Base-by-base conservation (phyloP, 2,329 filamentous ascomycete genomes). In the Hymenoscyphus albidus region DNA sequence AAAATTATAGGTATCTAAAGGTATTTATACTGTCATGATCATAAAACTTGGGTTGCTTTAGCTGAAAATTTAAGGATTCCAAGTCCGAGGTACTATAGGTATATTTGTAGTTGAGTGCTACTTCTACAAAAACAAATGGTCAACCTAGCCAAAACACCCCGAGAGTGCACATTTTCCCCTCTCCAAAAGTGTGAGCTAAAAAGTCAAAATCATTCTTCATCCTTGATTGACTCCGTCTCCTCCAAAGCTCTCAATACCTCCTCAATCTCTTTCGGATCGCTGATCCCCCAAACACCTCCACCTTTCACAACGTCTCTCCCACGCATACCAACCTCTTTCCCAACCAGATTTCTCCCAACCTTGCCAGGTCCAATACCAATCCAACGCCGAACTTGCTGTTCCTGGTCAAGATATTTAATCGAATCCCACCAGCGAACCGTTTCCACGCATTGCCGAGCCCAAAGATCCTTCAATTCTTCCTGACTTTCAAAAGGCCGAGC, bases 381-480 rank as follows among this genome's bases (percentile, higher is more conserved):
- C 90, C 94, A 97, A 63, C 93, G 82, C 71, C 88, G 83, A 18
- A 97, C 91, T 68, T 88, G 88, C 73, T 89, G 85, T 72, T 95
- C 87, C 75, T 95, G 88, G 75, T 97, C 92, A 59, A 97, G 80
- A 74, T 96, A 97, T 70, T 87, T 88, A 72, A 98, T 93, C 72
- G 91, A 95, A 70, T 96, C 92, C 88, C 93, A 97, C 94, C 94
- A 98, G 65, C 86, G 83, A 54, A 98, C 92, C 38, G 93, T 97
- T 79, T 97, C 92, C n/a, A 95, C 87, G 67, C 90, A 93, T 73
- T 93, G 90, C 59, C 91, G 80, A 1, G 93, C 88, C 59, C 97
- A 80, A 57, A 96, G 78, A 68, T 96, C 88, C 74, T 91, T 91
- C 39, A 97, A 80, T 68, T 96, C 86, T 51, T 86, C 86, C 70